Evolutionary conservation across 306 rosid genomes (phyloP).

Genomic region (Prunus padus): DNA sequence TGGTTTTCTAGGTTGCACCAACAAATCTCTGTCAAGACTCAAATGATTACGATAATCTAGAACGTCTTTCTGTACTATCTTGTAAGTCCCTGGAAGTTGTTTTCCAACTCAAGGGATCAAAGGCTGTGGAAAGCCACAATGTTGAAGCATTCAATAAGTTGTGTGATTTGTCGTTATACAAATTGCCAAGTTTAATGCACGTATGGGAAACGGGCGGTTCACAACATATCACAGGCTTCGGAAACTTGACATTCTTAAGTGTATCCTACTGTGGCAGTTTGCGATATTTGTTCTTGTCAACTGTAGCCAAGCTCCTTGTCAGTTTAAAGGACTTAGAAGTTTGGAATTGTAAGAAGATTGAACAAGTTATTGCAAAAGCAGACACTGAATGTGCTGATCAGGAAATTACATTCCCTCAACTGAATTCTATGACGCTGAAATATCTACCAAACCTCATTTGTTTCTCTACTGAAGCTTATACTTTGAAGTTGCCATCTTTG

Average conservation of each 20-base stretch:
- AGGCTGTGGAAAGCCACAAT: not conserved
- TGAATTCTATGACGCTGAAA: not conserved
- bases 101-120: not conserved
- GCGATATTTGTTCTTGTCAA: not conserved
- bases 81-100: not conserved
- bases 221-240: not conserved
- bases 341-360: rapidly evolving
- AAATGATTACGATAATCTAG: not conserved
- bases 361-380: not conserved
- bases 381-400: not conserved
- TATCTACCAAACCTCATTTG: not conserved
- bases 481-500: not conserved
- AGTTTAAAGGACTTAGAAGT: not conserved
- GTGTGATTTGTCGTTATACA: rapidly evolving
- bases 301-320: not conserved
- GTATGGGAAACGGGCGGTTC: not conserved
- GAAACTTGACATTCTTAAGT: not conserved
- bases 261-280: rapidly evolving
- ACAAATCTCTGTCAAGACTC: not conserved
- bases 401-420: not conserved
- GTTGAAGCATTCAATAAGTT: not conserved
- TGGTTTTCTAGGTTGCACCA: not conserved
- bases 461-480: not conserved
- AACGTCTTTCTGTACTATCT: rapidly evolving
- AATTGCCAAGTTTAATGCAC: not conserved